Base-by-base conservation (phyloP, 2,329 filamentous ascomycete species). In the Microcyclosporella mali region DNA sequence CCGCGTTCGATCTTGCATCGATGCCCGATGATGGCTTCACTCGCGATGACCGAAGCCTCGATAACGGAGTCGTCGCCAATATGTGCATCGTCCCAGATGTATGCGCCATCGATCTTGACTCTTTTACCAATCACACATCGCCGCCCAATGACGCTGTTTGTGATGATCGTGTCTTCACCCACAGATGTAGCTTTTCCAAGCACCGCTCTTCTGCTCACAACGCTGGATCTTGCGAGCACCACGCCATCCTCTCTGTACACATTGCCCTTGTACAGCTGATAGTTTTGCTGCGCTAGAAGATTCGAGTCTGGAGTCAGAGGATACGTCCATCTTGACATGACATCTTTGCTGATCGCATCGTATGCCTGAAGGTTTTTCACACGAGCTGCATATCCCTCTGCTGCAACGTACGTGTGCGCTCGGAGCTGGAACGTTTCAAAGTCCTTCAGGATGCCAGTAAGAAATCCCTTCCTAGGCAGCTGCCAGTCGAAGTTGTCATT, bases 401-500 rank as follows among this genome's bases (percentile, higher is more conserved):
- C 77, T 33, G 94, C 72, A 51, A 97, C 83, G 57, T 97, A 85
- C 2, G 88, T 84, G 63, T 95, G 88, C 40, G 98, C 87, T n/a
- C 88, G 88, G 70, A 97, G 95, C 46, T 89, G 89, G 64, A 97
- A 97, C 43, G 97, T 73, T 62, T 98, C 92, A 70, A 88, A 95
- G 63, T 98, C 92, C 69, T 95, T 95, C 41, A 98, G 70, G 1
- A 97, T 88, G 46, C 89, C 89, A 61, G 89, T 86, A 28, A 98
- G 68, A 57, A 95, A 95, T 58, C 94, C 88, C 57, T 83, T 84
- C 41, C 89, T 79, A 1, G 90, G 88, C 6, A 88, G 76, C 63
- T 95, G 88, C 64, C 95, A 97, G 64, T 98, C 90, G 58, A 97
- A 98, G 61, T 89, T 95, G 67, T 98, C 92, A 7, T 88, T 92